phyloP scores from a whole-genome alignment of 495 filamentous ascomycete species.

The Aspergillus conjunctus region DNA sequence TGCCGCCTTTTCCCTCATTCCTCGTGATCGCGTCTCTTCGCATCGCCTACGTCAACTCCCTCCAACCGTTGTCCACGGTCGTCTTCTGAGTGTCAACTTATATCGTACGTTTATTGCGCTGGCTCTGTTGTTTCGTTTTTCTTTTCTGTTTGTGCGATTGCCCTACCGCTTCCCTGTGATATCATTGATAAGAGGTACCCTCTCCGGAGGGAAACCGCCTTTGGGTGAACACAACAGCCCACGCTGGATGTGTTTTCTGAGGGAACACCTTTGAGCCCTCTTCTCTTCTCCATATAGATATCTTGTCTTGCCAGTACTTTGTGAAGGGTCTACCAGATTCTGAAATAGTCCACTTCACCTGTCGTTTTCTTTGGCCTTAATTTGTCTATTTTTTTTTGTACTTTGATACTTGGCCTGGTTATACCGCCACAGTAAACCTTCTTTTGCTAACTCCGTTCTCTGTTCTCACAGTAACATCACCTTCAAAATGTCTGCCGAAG shows the following conservation, averaged over 20 bases:
- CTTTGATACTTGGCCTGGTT: neutral
- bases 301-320: too few species aligned
- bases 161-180: constrained; percentile 17
- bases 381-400: neutral
- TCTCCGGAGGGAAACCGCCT: neutral
- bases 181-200: constrained; percentile 10
- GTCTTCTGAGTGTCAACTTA: constrained; percentile 17
- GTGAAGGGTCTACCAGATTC: too few species aligned
- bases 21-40: constrained; percentile 27
- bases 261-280: neutral
- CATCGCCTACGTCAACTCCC: constrained; percentile 7
- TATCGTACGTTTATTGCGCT: constrained; percentile 18
- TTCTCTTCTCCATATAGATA: too few species aligned
- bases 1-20: constrained; percentile 20
- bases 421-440: neutral
- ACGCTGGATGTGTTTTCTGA: constrained; percentile 1
- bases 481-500: constrained; percentile 52
- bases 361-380: neutral
- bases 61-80: constrained; percentile 1
- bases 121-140: constrained; percentile 8
- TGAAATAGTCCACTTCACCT: too few species aligned
- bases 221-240: neutral
- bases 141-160: constrained; percentile 18
- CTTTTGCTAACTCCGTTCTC: neutral
- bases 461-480: constrained; percentile 24